Evolutionary conservation across 768 basidiomycete species (phyloP).

Genomic region (Termitomyces sp.): DNA sequence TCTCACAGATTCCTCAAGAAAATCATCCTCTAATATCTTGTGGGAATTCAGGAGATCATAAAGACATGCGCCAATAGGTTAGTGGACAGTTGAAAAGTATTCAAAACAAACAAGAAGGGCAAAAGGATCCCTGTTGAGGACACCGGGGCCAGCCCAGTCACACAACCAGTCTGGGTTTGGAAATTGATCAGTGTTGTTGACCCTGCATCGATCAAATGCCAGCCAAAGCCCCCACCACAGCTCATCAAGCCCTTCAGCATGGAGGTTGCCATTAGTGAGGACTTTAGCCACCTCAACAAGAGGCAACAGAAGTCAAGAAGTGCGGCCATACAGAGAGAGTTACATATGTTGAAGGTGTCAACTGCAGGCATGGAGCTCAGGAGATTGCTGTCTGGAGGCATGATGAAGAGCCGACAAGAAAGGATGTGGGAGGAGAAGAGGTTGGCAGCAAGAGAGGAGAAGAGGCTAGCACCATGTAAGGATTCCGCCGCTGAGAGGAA

Average conservation of each 20-base stretch:
- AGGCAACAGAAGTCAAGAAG: conserved; percentile 46
- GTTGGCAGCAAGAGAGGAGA: no score
- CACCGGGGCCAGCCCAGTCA: conserved; percentile 9
- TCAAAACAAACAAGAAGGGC: conserved; percentile 17
- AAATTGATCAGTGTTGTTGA: conserved; percentile 9
- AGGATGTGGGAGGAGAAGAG: background rate
- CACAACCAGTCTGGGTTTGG: conserved; percentile 43
- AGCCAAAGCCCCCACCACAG: background rate
- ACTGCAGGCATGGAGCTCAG: background rate
- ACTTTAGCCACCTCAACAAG: conserved; percentile 56
- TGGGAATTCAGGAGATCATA: conserved; percentile 37
- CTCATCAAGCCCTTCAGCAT: conserved; percentile 22
- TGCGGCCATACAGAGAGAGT: conserved; percentile 41
- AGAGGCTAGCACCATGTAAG: no score
- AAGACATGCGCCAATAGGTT: conserved; percentile 34
- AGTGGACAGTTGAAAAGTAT: conserved; percentile 17
- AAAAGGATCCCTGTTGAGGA: conserved; percentile 19
- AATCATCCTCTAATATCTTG: conserved; percentile 46
- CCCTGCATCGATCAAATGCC: background rate
- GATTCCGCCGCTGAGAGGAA: background rate
- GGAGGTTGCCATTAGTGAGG: conserved; percentile 46
- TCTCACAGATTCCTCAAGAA: conserved; percentile 51
- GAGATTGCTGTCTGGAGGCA: background rate
- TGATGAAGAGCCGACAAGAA: background rate
- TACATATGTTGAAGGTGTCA: conserved; percentile 32